These are phyloP conservation scores for Farysia itapuensis DNA, from an alignment of 1,284 basidiomycete genomes.

Conservation along the genomic window DNA sequence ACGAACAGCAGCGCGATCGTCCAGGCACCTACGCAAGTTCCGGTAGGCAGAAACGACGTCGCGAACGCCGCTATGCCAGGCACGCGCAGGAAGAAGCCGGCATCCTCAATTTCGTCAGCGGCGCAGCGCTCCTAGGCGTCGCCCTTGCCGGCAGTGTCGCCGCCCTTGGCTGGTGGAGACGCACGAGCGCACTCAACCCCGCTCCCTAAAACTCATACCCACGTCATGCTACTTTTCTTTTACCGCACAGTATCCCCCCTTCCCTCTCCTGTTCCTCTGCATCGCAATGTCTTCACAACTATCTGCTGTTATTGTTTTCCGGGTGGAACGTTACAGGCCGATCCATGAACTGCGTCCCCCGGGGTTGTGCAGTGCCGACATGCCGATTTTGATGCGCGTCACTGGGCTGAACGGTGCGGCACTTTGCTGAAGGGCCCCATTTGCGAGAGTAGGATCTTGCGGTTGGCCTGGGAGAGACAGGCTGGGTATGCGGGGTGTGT, in stretches of 20 bases:
- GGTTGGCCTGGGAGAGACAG: conserved; percentile 4
- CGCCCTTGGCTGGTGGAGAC: conserved; percentile 38
- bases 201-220: conserved; percentile 22
- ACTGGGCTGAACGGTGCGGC: conserved; percentile 2
- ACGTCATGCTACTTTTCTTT: too few relatives aligned
- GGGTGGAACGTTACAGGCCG: conserved; percentile 62
- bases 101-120: conserved; percentile 38
- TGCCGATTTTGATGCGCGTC: conserved; percentile 77
- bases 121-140: conserved; percentile 34
- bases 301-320: too few relatives aligned
- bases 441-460: not conserved
- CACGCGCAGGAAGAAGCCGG: conserved; percentile 12
- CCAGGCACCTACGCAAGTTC: too few relatives aligned
- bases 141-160: conserved; percentile 37
- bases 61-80: conserved; percentile 5
- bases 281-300: too few relatives aligned
- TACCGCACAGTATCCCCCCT: too few relatives aligned
- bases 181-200: too few relatives aligned
- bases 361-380: conserved; percentile 86
- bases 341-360: conserved; percentile 89
- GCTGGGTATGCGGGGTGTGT: conserved; percentile 50
- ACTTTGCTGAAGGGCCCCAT: conserved; percentile 6
- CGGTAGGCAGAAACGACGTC: conserved; percentile 15
- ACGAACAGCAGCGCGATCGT: conserved; percentile 4
- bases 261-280: too few relatives aligned